These are phyloP conservation scores for Phialophora macrospora DNA, from an alignment of 2,329 filamentous ascomycete species.

Conservation along the genomic window DNA sequence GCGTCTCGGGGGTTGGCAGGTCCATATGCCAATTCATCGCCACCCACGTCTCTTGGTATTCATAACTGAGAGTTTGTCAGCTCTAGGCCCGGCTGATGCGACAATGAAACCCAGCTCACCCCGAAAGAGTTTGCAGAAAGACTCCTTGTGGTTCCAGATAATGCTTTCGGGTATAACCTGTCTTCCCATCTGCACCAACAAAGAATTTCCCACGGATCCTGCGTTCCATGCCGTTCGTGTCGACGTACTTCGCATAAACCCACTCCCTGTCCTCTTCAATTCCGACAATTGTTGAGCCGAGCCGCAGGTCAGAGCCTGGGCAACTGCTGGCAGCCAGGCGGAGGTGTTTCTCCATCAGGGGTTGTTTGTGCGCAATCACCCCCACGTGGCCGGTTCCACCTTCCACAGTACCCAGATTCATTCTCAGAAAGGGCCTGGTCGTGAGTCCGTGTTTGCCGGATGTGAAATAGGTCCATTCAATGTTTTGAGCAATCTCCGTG, in stretches of 20 bases:
- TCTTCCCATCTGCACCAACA: conserved; percentile 56
- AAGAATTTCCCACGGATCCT: conserved; percentile 43
- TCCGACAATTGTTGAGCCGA: conserved; percentile 31
- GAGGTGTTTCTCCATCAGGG: conserved; percentile 41
- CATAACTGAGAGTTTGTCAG: conserved; percentile 23
- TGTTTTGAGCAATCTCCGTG: conserved; percentile 40
- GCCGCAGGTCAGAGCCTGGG: conserved; percentile 33
- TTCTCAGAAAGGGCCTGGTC: conserved; percentile 38
- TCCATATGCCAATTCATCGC: conserved; percentile 54
- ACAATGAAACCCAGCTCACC: background rate
- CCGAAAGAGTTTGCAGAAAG: conserved; percentile 43
- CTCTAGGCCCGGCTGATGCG: background rate
- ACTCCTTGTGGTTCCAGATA: conserved; percentile 54
- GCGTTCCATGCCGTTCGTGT: conserved; percentile 27
- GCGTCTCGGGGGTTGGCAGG: conserved; percentile 52
- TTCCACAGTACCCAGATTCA: conserved; percentile 40
- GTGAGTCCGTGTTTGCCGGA: conserved; percentile 37
- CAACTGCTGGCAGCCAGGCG: conserved; percentile 19
- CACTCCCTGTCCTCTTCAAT: conserved; percentile 28
- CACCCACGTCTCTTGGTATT: conserved; percentile 50
- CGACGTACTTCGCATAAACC: conserved; percentile 37
- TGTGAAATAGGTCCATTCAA: conserved; percentile 40
- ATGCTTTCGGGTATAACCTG: conserved; percentile 52
- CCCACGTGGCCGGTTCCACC: conserved; percentile 43
- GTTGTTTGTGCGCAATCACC: conserved; percentile 43